These are phyloP conservation scores for Aphanomyces cochlioides DNA, from an alignment of 352 stramenopile species.

Conservation along the genomic window DNA sequence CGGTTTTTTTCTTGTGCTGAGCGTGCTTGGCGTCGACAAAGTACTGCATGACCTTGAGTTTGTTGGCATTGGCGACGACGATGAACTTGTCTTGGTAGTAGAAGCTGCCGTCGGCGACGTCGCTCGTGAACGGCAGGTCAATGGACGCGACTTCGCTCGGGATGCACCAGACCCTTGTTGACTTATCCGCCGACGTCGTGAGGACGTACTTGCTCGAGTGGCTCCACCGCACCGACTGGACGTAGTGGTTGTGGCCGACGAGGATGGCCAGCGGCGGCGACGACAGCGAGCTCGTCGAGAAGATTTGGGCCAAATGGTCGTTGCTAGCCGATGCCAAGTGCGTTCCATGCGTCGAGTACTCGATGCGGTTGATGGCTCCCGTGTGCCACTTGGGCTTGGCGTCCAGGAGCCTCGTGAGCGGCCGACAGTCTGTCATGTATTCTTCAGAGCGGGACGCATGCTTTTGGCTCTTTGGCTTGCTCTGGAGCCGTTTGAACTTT, in stretches of 20 bases:
- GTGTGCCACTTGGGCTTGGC: conserved; percentile 54
- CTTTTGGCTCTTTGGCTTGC: background rate
- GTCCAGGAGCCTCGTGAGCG: conserved; percentile 56
- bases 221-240: conserved; percentile 67
- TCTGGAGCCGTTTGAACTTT: conserved; percentile 22
- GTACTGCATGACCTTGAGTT: conserved; percentile 66
- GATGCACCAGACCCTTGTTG: conserved; percentile 60
- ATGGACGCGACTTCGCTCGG: conserved; percentile 63
- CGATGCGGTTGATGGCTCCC: conserved; percentile 66
- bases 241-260: conserved; percentile 59
- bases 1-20: conserved; percentile 43
- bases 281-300: conserved; percentile 67
- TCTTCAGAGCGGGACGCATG: conserved; percentile 41
- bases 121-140: conserved; percentile 39
- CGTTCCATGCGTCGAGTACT: conserved; percentile 74
- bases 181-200: conserved; percentile 65
- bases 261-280: conserved; percentile 64
- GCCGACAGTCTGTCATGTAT: conserved; percentile 39
- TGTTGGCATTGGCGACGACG: conserved; percentile 59
- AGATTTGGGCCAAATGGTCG: conserved; percentile 56
- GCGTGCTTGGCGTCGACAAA: conserved; percentile 53
- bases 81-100: conserved; percentile 90
- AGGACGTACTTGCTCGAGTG: conserved; percentile 64
- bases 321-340: conserved; percentile 62
- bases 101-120: conserved; percentile 68